Conservation (phyloP, 495 filamentous ascomycete species). For the Penicillium taxi region DNA sequence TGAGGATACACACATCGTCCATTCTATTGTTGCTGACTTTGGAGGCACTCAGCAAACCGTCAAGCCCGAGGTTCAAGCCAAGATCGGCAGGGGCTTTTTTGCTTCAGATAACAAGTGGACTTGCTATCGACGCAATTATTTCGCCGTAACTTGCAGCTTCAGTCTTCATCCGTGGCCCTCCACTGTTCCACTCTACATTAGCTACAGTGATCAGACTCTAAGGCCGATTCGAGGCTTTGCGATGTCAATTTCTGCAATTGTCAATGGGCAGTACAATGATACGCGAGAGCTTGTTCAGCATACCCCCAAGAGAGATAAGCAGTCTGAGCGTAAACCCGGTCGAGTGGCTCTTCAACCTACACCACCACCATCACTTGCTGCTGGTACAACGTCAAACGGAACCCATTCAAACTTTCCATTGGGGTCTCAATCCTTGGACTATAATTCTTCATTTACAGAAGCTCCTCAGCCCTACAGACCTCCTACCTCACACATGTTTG, state of each 20-base stretch:
- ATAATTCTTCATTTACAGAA: slow-evolving; percentile 28
- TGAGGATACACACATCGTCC: slow-evolving; percentile 46
- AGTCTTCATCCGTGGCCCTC: slow-evolving; percentile 48
- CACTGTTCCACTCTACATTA: slow-evolving; percentile 40
- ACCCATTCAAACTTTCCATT: slow-evolving; percentile 25
- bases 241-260: slow-evolving; percentile 79
- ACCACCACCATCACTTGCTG: slow-evolving; percentile 42
- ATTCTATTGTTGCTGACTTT: slow-evolving; percentile 49
- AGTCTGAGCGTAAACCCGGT: slow-evolving; percentile 70
- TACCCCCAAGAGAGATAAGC: slow-evolving; percentile 91
- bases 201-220: slow-evolving; percentile 40
- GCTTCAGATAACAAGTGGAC: slow-evolving; percentile 83
- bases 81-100: slow-evolving; percentile 93
- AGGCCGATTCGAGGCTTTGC: slow-evolving; percentile 59
- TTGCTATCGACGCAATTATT: slow-evolving; percentile 93
- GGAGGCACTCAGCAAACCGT: slow-evolving; percentile 40
- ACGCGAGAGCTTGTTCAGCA: slow-evolving; percentile 85
- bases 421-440: slow-evolving; percentile 34
- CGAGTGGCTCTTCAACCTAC: slow-evolving; percentile 62
- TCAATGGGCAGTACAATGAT: slow-evolving; percentile 70
- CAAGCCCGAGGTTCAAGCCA: slow-evolving; percentile 69
- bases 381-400: slow-evolving; percentile 17
- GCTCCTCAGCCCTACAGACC: slow-evolving; percentile 31
- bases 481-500: slow-evolving; percentile 57
- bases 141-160: slow-evolving; percentile 79